Base-by-base conservation (phyloP, 192 early-diverging fungal species). In the Coemansia sp. region DNA sequence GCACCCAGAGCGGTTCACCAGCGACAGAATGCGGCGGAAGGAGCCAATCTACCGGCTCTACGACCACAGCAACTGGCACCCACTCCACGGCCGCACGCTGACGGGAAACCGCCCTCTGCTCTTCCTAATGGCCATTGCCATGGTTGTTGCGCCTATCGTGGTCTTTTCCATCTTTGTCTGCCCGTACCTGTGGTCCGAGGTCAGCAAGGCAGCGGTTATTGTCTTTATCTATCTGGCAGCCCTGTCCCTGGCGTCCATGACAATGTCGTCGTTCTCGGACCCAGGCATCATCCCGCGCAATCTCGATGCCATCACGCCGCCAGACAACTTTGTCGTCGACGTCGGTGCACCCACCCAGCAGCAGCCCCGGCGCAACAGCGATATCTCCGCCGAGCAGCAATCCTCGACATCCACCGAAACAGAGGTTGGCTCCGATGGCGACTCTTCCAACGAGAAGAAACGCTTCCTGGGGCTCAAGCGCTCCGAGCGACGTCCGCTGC, bases 201-300 rank as follows among this genome's bases (percentile, higher is more conserved):
- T 90, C 20, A 74, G 76, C 67, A 87, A 87, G 17, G 87, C 83
- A 20, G 62, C 84, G 3, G 87, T 89, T 14, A 86, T 90, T 73
- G 64, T 92, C 19, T 90, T 90, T 67, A 79, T 74, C 3, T 92
- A 92, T 50, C 41, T 90, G 46, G 81, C 88, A 20, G 75, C 87
- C 2, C 69, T 90, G 45, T 69, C 87, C 8, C 65, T 87, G 14
- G 75, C 84, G 3, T 88, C 87, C 3, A 92, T 92, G 90, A 62
- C 90, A 45, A 89, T 85, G 79, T 77, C 90, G 40, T 89, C 90
- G 29, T 89, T 89, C 82, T 86, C 87, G 10, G 90, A 92, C 67
- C 90, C 90, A 8, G 90, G 90, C 14, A 87, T 90, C 33, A 80
- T 92, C 65, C 90, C 90, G 48, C 83, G 88, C 67, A 86, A 89